These are phyloP conservation scores for Talaromyces marneffei DNA, from an alignment of 2,329 filamentous ascomycete genomes.

Conservation along the genomic window DNA sequence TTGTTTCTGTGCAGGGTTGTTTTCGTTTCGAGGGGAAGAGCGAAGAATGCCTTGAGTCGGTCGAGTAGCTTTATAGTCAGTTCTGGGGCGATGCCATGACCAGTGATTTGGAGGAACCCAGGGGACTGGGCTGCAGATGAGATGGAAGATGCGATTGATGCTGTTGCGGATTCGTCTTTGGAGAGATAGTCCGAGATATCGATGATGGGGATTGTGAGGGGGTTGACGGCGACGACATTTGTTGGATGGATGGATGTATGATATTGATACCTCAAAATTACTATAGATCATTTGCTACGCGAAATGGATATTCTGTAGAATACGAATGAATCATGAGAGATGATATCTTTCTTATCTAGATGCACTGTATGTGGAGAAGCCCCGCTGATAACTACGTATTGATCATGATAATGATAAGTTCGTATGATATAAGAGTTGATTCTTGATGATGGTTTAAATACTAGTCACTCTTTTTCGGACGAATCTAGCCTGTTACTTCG, in stretches of 20 bases:
- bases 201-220: not conserved
- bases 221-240: not conserved
- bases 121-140: not conserved
- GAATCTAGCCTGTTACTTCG: not conserved
- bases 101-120: constrained; percentile 34
- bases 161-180: not conserved
- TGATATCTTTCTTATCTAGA: not conserved
- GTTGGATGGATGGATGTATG: not conserved
- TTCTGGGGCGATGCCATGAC: constrained; percentile 25
- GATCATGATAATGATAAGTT: not conserved
- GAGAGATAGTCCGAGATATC: not conserved
- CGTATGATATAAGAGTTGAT: not conserved
- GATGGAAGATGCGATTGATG: not conserved
- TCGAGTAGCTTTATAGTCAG: constrained; percentile 24
- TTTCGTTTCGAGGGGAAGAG: constrained; percentile 26
- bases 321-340: too few relatives aligned
- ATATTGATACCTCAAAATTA: too few relatives aligned
- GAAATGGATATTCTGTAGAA: too few relatives aligned
- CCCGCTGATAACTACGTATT: not conserved
- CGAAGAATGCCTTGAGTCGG: constrained; percentile 25
- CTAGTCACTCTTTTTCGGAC: not conserved
- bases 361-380: not conserved
- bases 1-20: constrained; percentile 15
- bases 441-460: not conserved
- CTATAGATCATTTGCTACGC: too few relatives aligned